Percentiles rank a stretch among this genome's conserved stretches.
phyloP scores from a whole-genome alignment of 768 basidiomycete species.

The Russula sp. region DNA sequence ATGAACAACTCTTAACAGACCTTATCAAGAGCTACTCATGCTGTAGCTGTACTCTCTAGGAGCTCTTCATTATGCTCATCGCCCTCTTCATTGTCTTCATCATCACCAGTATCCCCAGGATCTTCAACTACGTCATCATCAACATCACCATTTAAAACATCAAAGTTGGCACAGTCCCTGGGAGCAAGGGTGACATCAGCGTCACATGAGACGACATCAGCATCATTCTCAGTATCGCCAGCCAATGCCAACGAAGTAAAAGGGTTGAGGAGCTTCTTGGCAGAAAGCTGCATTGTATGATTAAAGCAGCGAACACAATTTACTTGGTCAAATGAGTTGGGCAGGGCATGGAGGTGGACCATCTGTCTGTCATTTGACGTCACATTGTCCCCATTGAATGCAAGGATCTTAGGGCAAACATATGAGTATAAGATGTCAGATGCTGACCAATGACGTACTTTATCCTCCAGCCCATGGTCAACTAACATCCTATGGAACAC shows the following conservation, averaged over 20 bases:
- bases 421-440: background rate
- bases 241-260: background rate
- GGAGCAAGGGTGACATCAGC: too few relatives aligned
- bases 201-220: too few relatives aligned
- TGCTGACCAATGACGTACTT: slow-evolving; percentile 21
- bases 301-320: background rate
- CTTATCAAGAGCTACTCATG: background rate
- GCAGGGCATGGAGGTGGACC: slow-evolving; percentile 28
- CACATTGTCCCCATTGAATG: slow-evolving; percentile 32
- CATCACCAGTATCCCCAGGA: background rate
- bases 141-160: background rate
- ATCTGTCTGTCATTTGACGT: background rate
- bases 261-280: background rate
- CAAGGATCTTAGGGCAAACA: slow-evolving; percentile 26
- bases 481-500: too few relatives aligned
- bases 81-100: background rate
- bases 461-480: slow-evolving; percentile 26
- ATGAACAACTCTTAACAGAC: too few relatives aligned
- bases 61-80: background rate
- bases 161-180: too few relatives aligned
- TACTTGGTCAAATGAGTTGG: slow-evolving; percentile 24
- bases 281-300: background rate
- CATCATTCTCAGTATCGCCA: background rate
- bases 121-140: background rate
- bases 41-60: background rate